Percentiles rank a stretch among this genome's conserved stretches.
Evolutionary conservation across 192 early-diverging fungal species (phyloP).

Genomic region (Coemansia sp.): DNA sequence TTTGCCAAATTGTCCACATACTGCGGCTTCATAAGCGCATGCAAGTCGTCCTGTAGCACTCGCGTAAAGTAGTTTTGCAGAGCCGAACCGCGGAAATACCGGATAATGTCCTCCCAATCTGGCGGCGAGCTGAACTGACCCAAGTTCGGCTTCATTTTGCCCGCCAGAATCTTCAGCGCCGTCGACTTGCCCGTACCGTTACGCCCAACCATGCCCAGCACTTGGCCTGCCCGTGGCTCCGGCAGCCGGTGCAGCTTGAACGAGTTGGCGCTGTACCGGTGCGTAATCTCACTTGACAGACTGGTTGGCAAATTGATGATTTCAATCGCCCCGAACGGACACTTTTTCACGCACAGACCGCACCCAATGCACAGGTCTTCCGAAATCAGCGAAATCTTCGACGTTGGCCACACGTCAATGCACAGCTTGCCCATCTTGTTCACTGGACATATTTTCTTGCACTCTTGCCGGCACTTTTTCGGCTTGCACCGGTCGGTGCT

Average conservation of each 20-base stretch:
- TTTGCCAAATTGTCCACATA: conserved; percentile 90
- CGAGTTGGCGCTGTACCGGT: conserved; percentile 94
- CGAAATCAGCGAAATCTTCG: conserved; percentile 90
- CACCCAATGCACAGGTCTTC: conserved; percentile 98
- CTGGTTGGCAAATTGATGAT: conserved; percentile 98
- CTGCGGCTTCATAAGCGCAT: conserved; percentile 94
- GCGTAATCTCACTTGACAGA: conserved; percentile 90
- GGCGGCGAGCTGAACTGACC: conserved; percentile 81
- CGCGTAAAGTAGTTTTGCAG: conserved; percentile 99
- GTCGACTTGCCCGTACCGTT: conserved; percentile 96
- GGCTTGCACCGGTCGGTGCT: conserved; percentile 95
- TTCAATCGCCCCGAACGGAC: conserved; percentile 94
- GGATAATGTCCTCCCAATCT: conserved; percentile 95
- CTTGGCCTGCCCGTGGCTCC: conserved; percentile 93
- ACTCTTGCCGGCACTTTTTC: conserved; percentile 98
- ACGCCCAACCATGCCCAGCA: conserved; percentile 95
- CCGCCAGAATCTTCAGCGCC: conserved; percentile 90
- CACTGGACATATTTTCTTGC: conserved; percentile 95
- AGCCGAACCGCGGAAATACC: conserved; percentile 94
- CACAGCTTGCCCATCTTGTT: conserved; percentile 96
- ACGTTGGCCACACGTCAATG: conserved; percentile 83
- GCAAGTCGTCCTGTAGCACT: conserved; percentile 94
- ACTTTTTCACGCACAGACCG: conserved; percentile 96
- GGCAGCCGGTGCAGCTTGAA: conserved; percentile 98
- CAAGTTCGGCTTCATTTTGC: conserved; percentile 95